Evolutionary conservation across 495 filamentous ascomycete species (phyloP), one percentile per base, ranked within the genome.

Genomic region (Staphylotrichum longicolle): DNA sequence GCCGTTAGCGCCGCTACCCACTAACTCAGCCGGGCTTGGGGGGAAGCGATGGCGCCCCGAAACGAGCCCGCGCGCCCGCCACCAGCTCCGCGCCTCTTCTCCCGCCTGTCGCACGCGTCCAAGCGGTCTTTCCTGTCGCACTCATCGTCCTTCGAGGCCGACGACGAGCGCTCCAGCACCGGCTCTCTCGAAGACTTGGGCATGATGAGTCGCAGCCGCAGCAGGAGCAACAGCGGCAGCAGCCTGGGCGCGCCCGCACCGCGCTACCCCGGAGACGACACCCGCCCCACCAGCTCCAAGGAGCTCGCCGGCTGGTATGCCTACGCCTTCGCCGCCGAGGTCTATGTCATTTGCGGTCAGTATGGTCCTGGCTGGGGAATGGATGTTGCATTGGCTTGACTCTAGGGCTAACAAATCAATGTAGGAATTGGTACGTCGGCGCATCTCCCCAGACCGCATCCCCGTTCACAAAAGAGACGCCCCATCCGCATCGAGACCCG

Each of bases 291-390:
- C 8, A 96, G 91, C 70, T 79, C 75, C 63, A 92, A 89, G 71
- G 94, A 98, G 79, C 83, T 97, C 39, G 82, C 83, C 10, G 94
- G 94, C 57, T 98, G 93, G 91, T 98, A 96, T 74, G 88, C 89
- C 63, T 98, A 98, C 80, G 90, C 87, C 49, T 98, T 93, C 83
- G 94, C 94, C 20, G 91, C 93, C n/a, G 94, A 98, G 74, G 92
- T 96, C 46, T 98, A 96, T 70, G 90, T 96, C 11, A 89, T 98
- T 44, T 98, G 94, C 72, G 93, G 93, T 86, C 80, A 80, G 79
- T 81, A 27, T 27, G 20, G 20, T 27, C 20, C 20, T 0, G 15
- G 10, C 42, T 15, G 7, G 11, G 20, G 20, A 5, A 6, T 7
- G 56, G 14, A 49, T 30, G 4, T 32, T 30, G 45, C 7, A 30